A percentile compares a stretch with the other conserved stretches of the same genome.
phyloP scores from a whole-genome alignment of 2,329 filamentous ascomycete genomes.

The Fulvia fulva region DNA sequence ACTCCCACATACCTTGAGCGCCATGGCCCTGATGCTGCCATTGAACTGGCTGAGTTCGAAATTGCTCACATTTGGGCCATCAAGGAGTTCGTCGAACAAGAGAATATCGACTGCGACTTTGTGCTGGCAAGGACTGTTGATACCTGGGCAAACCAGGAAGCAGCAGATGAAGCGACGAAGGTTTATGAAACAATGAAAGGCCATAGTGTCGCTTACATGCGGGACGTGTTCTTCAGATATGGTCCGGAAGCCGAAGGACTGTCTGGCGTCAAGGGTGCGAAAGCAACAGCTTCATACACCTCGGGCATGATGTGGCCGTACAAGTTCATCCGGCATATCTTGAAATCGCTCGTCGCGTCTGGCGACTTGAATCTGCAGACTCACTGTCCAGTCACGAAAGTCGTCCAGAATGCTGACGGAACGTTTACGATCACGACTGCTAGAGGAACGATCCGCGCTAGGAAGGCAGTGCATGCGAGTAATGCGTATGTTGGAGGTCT shows the following conservation, averaged over 20 bases:
- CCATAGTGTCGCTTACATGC: conserved; percentile 26
- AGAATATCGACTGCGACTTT: conserved; percentile 42
- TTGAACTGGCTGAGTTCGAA: conserved; percentile 28
- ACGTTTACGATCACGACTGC: conserved; percentile 17
- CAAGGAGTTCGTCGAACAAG: conserved; percentile 33
- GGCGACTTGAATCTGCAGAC: conserved; percentile 67
- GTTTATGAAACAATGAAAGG: conserved; percentile 30
- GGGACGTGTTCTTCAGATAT: conserved; percentile 24
- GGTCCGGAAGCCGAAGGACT: conserved; percentile 15
- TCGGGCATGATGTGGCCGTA: conserved; percentile 74
- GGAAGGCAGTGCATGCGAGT: conserved; percentile 33
- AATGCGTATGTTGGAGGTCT: conserved; percentile 36
- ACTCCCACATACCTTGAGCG: conserved; percentile 29
- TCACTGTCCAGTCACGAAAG: conserved; percentile 54
- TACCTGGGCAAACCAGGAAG: conserved; percentile 32
- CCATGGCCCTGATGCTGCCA: conserved; percentile 25
- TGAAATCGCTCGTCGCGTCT: conserved; percentile 54
- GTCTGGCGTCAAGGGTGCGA: conserved; percentile 34
- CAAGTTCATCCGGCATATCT: conserved; percentile 68
- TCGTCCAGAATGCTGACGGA: conserved; percentile 9
- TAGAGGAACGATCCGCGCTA: conserved; percentile 22
- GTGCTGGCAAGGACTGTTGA: conserved; percentile 37
- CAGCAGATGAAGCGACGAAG: conserved; percentile 31
- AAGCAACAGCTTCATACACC: conserved; percentile 34
- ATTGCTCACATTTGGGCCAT: conserved; percentile 29